Percentiles rank a stretch among this genome's conserved stretches.
Conservation (phyloP, 2,329 filamentous ascomycete species). For the Epicoccum nigrum region DNA sequence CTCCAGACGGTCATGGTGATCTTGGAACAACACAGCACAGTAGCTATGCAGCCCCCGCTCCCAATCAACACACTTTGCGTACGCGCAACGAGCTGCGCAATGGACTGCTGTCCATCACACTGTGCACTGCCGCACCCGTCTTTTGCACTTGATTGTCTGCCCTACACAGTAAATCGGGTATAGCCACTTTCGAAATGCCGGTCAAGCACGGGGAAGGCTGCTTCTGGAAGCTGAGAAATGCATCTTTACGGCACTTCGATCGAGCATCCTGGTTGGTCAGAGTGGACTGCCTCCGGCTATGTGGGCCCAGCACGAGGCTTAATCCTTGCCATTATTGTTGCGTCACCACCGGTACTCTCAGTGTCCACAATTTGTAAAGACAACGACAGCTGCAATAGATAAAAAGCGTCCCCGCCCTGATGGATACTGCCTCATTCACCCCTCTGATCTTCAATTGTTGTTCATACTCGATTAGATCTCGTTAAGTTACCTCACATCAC, state of each 20-base stretch:
- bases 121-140: background rate
- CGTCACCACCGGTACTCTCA: slow-evolving; percentile 24
- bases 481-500: background rate
- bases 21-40: background rate
- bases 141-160: background rate
- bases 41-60: background rate
- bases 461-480: background rate
- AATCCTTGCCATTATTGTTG: slow-evolving; percentile 22
- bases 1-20: background rate
- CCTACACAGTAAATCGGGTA: background rate
- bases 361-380: slow-evolving; percentile 23
- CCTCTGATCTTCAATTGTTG: background rate
- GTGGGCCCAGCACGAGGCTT: slow-evolving; percentile 9
- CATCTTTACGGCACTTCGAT: slow-evolving; percentile 3
- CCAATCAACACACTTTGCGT: background rate
- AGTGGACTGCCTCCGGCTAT: background rate
- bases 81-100: background rate
- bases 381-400: slow-evolving; percentile 12
- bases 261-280: slow-evolving; percentile 1
- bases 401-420: slow-evolving; percentile 9
- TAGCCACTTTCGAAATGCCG: slow-evolving; percentile 3
- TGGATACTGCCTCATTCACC: background rate
- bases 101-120: background rate
- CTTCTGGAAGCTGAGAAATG: slow-evolving; percentile 18
- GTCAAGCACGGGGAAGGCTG: slow-evolving; percentile 2